These are phyloP conservation scores for Aspergillus diversus DNA, from an alignment of 495 filamentous ascomycete species.

Conservation along the genomic window DNA sequence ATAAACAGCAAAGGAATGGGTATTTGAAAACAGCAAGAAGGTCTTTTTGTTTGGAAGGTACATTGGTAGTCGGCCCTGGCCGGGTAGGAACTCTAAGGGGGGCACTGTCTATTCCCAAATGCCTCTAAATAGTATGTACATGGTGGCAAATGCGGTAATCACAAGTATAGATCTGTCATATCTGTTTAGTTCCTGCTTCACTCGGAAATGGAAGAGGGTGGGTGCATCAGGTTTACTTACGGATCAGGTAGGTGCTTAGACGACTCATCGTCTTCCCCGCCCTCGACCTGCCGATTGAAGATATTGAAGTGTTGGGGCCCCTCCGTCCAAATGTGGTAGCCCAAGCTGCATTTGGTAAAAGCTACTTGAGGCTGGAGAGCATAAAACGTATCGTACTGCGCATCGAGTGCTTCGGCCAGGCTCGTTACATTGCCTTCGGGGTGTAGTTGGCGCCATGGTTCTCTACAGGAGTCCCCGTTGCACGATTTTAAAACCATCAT, in stretches of 20 bases:
- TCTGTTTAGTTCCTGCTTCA: neutral
- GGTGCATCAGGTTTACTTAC: neutral
- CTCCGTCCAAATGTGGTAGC: slow-evolving; percentile 62
- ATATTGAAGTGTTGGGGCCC: slow-evolving; percentile 53
- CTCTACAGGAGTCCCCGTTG: slow-evolving; percentile 50
- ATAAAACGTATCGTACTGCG: slow-evolving; percentile 62
- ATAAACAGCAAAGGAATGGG: too few relatives aligned
- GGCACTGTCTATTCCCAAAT: slow-evolving; percentile 1
- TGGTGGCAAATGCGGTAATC: neutral
- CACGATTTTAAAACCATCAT: slow-evolving; percentile 66
- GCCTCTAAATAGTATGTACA: slow-evolving; percentile 6
- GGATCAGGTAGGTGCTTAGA: slow-evolving; percentile 1
- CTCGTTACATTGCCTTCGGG: slow-evolving; percentile 47
- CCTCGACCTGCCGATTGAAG: slow-evolving; percentile 12
- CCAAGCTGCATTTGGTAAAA: slow-evolving; percentile 61
- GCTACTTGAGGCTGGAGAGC: slow-evolving; percentile 52
- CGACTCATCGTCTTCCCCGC: slow-evolving; percentile 1
- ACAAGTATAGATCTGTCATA: neutral
- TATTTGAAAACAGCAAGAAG: neutral
- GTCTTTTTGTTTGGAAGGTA: neutral
- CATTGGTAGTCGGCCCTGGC: neutral
- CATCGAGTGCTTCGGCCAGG: slow-evolving; percentile 44
- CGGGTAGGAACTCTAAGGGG: neutral
- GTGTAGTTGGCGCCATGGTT: slow-evolving; percentile 61
- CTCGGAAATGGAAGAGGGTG: neutral